These are phyloP conservation scores for Eimeria sp. DNA, from an alignment of 169 alveolate species.

Conservation along the genomic window DNA sequence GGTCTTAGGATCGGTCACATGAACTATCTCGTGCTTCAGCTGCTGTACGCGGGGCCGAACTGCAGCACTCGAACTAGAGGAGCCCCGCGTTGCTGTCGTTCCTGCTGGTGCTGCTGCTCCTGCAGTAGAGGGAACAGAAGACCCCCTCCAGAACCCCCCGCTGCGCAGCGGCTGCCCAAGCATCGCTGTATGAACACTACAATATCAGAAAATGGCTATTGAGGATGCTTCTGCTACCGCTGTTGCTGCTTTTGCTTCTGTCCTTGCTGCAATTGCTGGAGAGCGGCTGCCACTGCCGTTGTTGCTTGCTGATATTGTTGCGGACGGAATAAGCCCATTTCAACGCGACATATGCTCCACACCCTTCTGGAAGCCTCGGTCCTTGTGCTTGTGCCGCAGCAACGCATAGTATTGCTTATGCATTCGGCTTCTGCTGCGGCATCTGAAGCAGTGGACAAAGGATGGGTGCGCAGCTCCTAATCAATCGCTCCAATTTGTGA, in stretches of 20 bases:
- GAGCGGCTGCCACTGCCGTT: neutral
- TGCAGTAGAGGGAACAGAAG: neutral
- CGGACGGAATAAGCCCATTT: neutral
- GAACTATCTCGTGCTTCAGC: neutral
- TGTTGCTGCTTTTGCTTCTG: neutral
- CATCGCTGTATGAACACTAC: neutral
- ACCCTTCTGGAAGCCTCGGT: neutral
- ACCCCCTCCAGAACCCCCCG: slow-evolving; percentile 44
- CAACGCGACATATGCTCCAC: neutral
- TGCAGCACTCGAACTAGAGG: slow-evolving; percentile 23
- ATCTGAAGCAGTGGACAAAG: neutral
- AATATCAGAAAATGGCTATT: neutral
- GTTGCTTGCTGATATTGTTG: slow-evolving; percentile 16
- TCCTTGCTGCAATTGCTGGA: neutral
- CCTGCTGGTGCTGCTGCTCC: slow-evolving; percentile 39
- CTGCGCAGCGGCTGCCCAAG: slow-evolving; percentile 34
- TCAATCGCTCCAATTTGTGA: too few relatives aligned
- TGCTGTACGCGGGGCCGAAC: slow-evolving; percentile 65
- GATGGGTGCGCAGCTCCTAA: neutral
- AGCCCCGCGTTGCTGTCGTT: neutral
- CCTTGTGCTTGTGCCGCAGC: neutral
- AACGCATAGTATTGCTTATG: neutral
- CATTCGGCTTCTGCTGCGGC: neutral
- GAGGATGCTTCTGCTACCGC: slow-evolving; percentile 13
- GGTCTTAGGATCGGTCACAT: neutral